A percentile compares a stretch with the other conserved stretches of the same genome.
These are phyloP conservation scores for Penicillium sp. DNA, from an alignment of 2,329 filamentous ascomycete species.

Conservation along the genomic window DNA sequence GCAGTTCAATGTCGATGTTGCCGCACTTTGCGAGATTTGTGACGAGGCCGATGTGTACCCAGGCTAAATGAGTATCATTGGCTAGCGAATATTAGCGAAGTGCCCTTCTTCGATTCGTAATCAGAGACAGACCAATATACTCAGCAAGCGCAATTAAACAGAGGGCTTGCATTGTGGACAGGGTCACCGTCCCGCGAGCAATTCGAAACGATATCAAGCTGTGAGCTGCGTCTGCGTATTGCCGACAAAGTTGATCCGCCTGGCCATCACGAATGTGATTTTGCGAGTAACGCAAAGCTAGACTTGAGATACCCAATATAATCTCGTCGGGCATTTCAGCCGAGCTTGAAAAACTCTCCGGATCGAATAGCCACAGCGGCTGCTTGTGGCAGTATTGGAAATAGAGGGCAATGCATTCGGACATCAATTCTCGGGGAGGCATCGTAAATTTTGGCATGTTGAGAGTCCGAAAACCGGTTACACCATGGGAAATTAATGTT, in stretches of 20 bases:
- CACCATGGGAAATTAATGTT: background rate
- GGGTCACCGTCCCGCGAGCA: slow-evolving; percentile 52
- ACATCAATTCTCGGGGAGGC: slow-evolving; percentile 22
- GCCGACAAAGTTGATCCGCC: slow-evolving; percentile 24
- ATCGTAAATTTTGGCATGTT: slow-evolving; percentile 15
- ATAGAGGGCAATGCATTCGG: slow-evolving; percentile 31
- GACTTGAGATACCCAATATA: slow-evolving; percentile 32
- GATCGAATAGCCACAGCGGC: slow-evolving; percentile 40
- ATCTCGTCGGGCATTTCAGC: slow-evolving; percentile 30
- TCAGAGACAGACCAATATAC: slow-evolving; percentile 46
- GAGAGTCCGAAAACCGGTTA: slow-evolving; percentile 1
- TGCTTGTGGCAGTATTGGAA: slow-evolving; percentile 40
- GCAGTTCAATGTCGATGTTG: slow-evolving; percentile 48
- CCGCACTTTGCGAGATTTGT: slow-evolving; percentile 54
- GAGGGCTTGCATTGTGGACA: slow-evolving; percentile 53
- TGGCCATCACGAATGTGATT: slow-evolving; percentile 16
- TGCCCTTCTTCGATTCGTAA: rapidly evolving
- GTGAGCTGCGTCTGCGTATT: slow-evolving; percentile 43
- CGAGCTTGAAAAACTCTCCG: slow-evolving; percentile 26
- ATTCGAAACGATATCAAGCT: slow-evolving; percentile 49
- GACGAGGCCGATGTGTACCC: slow-evolving; percentile 53
- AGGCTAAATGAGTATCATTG: slow-evolving; percentile 51
- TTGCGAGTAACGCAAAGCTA: slow-evolving; percentile 32
- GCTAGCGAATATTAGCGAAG: slow-evolving; percentile 36
- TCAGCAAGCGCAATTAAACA: slow-evolving; percentile 54